These are phyloP conservation scores for Debaryomyces castellii DNA, from an alignment of 805 yeast species.

Conservation along the genomic window DNA sequence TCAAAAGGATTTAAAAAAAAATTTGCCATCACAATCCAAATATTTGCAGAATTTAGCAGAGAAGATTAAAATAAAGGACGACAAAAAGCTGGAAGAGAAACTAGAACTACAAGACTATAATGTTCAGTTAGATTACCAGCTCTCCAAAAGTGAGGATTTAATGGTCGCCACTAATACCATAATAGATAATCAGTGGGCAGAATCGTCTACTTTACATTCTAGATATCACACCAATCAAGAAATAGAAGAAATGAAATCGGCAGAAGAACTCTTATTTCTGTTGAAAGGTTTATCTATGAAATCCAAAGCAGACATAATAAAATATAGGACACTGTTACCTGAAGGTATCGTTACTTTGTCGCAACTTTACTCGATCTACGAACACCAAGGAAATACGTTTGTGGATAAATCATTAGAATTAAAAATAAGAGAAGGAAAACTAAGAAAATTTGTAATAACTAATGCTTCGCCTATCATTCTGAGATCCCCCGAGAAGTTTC, in stretches of 20 bases:
- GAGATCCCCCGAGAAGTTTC: constrained; percentile 30
- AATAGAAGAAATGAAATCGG: constrained; percentile 3
- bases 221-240: constrained; percentile 18
- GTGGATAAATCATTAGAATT: constrained; percentile 48
- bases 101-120: constrained; percentile 31
- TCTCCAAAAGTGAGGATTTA: constrained; percentile 29
- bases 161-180: constrained; percentile 32
- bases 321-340: constrained; percentile 38
- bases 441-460: constrained; percentile 41
- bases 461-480: constrained; percentile 46
- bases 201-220: constrained; percentile 26
- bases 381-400: constrained; percentile 44
- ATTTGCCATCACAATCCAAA: constrained; percentile 25
- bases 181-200: constrained; percentile 38
- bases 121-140: constrained; percentile 39
- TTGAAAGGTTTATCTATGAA: constrained; percentile 32
- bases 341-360: constrained; percentile 39
- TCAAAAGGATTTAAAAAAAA: constrained; percentile 22
- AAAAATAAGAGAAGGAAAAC: constrained; percentile 31
- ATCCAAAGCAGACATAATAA: constrained; percentile 36
- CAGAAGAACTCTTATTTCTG: constrained; percentile 32
- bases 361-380: constrained; percentile 51
- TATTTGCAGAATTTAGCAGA: constrained; percentile 16
- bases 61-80: neutral
- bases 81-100: constrained; percentile 3